Evolutionary conservation across 2,329 filamentous ascomycete genomes (phyloP).

Genomic region (Alternaria alternata): DNA sequence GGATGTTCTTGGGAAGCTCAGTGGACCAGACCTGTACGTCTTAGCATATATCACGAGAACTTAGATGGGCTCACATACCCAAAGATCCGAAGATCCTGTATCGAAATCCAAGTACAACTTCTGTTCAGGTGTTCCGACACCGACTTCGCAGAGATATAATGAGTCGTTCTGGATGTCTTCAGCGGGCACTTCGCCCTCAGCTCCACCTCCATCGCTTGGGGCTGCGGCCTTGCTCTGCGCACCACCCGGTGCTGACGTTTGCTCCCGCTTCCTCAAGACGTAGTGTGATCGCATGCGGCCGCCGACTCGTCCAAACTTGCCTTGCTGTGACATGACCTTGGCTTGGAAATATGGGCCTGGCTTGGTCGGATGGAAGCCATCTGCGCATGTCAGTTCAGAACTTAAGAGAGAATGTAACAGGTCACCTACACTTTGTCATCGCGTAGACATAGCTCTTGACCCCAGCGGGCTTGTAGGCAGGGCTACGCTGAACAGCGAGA

Average conservation of each 20-base stretch:
- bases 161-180: slow-evolving; percentile 38
- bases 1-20: slow-evolving; percentile 37
- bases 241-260: slow-evolving; percentile 2
- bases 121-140: slow-evolving; percentile 66
- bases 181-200: slow-evolving; percentile 27
- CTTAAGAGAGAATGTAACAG: background rate
- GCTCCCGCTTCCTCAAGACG: slow-evolving; percentile 25
- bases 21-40: slow-evolving; percentile 32
- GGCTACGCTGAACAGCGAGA: slow-evolving; percentile 25
- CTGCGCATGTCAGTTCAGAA: slow-evolving; percentile 10
- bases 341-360: slow-evolving; percentile 34
- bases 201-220: background rate
- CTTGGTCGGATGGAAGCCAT: slow-evolving; percentile 37
- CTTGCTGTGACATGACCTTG: slow-evolving; percentile 29
- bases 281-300: slow-evolving; percentile 34
- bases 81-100: slow-evolving; percentile 72
- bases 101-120: slow-evolving; percentile 71
- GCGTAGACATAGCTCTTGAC: slow-evolving; percentile 28
- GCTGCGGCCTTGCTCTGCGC: slow-evolving; percentile 9
- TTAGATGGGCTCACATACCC: slow-evolving; percentile 39
- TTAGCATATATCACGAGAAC: background rate
- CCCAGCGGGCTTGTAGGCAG: slow-evolving; percentile 28
- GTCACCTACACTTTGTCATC: slow-evolving; percentile 26
- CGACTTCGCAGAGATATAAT: slow-evolving; percentile 61
- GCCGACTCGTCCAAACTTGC: slow-evolving; percentile 32